Percentiles rank a stretch among this genome's conserved stretches.
phyloP scores from a whole-genome alignment of 2,329 filamentous ascomycete species.

The Aureobasidium mangrovei region DNA sequence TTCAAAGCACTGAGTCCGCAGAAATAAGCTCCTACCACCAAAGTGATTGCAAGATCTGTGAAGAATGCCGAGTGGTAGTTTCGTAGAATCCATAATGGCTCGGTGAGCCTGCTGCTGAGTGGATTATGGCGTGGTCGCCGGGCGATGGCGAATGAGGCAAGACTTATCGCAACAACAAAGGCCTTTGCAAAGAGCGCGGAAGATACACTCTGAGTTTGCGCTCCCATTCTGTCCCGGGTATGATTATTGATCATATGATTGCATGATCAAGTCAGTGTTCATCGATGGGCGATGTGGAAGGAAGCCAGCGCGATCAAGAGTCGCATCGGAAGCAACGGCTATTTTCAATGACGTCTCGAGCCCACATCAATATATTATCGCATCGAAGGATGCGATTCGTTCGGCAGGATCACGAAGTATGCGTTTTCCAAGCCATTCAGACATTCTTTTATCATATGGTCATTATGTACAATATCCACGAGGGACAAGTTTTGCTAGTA shows the following conservation, averaged over 20 bases:
- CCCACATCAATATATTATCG: background rate
- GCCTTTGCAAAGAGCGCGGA: background rate
- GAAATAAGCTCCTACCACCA: background rate
- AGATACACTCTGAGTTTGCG: background rate
- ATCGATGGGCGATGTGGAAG: constrained; percentile 1
- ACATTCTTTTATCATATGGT: no score
- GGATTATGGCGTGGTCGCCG: background rate
- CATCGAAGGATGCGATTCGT: no score
- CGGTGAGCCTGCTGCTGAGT: background rate
- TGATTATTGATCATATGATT: background rate
- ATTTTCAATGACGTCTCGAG: constrained; percentile 6
- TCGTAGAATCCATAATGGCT: constrained; percentile 5
- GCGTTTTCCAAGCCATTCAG: no score
- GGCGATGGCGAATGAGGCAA: background rate
- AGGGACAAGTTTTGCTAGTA: no score
- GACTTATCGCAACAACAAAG: background rate
- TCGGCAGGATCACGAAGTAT: no score
- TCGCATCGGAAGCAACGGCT: constrained; percentile 11
- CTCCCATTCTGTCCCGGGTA: background rate
- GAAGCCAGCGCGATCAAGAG: background rate
- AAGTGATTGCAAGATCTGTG: background rate
- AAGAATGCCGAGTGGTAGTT: background rate
- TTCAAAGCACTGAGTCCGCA: background rate
- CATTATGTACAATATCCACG: no score
- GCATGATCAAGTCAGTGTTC: background rate